Conservation (phyloP, 805 yeast genomes). For the Yamadazyma nakazawae region DNA sequence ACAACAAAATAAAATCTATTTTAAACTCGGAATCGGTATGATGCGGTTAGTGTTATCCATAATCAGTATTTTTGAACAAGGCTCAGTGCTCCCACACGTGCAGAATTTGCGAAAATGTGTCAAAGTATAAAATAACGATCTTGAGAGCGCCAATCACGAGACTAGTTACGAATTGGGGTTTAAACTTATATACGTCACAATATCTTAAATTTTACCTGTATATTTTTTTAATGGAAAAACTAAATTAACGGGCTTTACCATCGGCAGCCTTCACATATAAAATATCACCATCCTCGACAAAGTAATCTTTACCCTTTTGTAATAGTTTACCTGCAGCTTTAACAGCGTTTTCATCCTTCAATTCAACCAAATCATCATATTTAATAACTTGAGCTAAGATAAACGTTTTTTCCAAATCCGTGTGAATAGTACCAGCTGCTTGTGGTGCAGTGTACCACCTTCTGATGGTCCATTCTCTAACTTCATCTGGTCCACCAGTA, state of each 20-base stretch:
- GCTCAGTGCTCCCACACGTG: not conserved
- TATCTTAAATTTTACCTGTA: not conserved
- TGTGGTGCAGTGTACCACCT: slow-evolving; percentile 93
- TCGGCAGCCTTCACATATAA: slow-evolving; percentile 92
- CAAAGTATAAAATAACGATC: not conserved
- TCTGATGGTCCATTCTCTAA: slow-evolving; percentile 97
- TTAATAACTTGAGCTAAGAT: slow-evolving; percentile 92
- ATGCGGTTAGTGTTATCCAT: not conserved
- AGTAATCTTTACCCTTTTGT: slow-evolving; percentile 92
- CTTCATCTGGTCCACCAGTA: slow-evolving; percentile 95
- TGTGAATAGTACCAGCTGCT: slow-evolving; percentile 98
- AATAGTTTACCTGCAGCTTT: slow-evolving; percentile 85
- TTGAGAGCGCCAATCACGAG: not conserved
- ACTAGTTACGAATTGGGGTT: too few relatives aligned
- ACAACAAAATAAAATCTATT: too few relatives aligned
- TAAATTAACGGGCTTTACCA: slow-evolving; percentile 62
- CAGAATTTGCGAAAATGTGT: not conserved
- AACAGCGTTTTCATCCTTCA: slow-evolving; percentile 73
- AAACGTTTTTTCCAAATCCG: slow-evolving; percentile 91
- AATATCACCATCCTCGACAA: slow-evolving; percentile 92
- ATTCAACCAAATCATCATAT: slow-evolving; percentile 71
- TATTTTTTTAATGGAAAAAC: not conserved
- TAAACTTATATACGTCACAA: too few relatives aligned
- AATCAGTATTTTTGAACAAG: not conserved
- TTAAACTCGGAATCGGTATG: not conserved